Evolutionary conservation across 768 basidiomycete species (phyloP), one percentile per base, ranked within the genome.

Genomic region (Lactarius hatsudake): DNA sequence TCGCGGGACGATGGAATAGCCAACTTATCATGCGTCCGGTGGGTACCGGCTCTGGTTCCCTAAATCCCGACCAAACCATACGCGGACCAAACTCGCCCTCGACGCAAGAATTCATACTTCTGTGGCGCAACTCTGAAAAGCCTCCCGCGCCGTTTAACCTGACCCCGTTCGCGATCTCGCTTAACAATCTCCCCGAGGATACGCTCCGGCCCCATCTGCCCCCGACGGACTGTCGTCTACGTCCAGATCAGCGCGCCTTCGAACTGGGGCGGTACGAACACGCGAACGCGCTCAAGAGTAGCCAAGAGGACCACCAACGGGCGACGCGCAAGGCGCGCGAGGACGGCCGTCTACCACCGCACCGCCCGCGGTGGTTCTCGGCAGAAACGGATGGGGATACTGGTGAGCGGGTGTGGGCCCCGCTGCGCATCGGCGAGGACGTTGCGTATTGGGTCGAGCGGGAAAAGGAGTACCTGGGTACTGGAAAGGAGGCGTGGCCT

Each of bases 41-140:
- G 9, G 89, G 89, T 12, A 81, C 82, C 2, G 79, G 79, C 12
- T 67, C 73, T 6, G 87, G 85, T 13, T 81, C 79, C 51, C 81
- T 94, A 15, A 83, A 89, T 63, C 94, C 94, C 0, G 93, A 96
- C 71, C 83, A 87, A 34, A 73, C 83, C 3, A 77, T 93, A 56
- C 77, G 80, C 17, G 78, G 79, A 38, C 79, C 83, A 53, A 69
- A 74, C 56, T 80, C 81, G 5, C 76, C 83, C 17, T 74, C 80
- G n/a, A 76, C 84, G 51, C 84, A 85, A 17, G 90, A 93, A 72
- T 92, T 91, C 76, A 83, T 95, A 66, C 82, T 96, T 0, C 83
- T 98, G 2, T 98, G 96, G 96, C 83, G 92, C 67, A 98, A 98
- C 78, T 93, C 93, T 26, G 86, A 87, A 64, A 97, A 97, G 74